Evolutionary conservation across 768 basidiomycete genomes (phyloP), one percentile per base, ranked within the genome.

Genomic region (Termitomyces sp.): DNA sequence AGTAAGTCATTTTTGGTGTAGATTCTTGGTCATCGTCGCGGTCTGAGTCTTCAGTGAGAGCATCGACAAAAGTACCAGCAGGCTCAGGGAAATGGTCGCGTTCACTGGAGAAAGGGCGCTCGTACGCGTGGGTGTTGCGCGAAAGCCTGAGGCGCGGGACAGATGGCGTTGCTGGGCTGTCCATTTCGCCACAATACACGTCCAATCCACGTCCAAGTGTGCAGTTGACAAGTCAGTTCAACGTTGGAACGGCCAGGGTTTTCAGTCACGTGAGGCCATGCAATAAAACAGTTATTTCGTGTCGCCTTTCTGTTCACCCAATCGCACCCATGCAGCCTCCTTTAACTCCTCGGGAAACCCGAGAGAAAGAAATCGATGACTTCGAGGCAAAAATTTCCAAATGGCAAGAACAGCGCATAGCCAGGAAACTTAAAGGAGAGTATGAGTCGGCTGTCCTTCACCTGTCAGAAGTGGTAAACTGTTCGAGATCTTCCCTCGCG

Each of bases 341-440:
- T 5, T 69, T 87, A 77, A 79, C 58, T 73, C 84, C 0, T 73
- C 80, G 25, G 2, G 71, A 80, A 1, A 80, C 80, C 2, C 72
- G 80, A 22, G 84, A 87, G 65, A 69, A 74, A 33, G 84, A 88
- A 53, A 83, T 84, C 4, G 73, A 72, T 1, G 79, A 84, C 41
- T 49, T 85, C 1, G 81, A 85, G 3, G 49, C 36, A 33, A 83
- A 81, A 46, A 65, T 89, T 4, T 65, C 73, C 29, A 73, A 84
- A 72, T 89, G 88, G 89, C 85, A 92, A 59, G 78, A 89, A 66
- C 81, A 88, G 48, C 81, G 91, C n/a, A 74, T 86, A 4, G 78
- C 80, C 31, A 75, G 85, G 53, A 82, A 80, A 63, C 71, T 94
- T 49, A 73, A 76, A 47, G 90, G 88, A 12, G 89, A 94, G 64